Base-by-base conservation (phyloP, 2,329 filamentous ascomycete species). In the Proliferodiscus dingleyae region DNA sequence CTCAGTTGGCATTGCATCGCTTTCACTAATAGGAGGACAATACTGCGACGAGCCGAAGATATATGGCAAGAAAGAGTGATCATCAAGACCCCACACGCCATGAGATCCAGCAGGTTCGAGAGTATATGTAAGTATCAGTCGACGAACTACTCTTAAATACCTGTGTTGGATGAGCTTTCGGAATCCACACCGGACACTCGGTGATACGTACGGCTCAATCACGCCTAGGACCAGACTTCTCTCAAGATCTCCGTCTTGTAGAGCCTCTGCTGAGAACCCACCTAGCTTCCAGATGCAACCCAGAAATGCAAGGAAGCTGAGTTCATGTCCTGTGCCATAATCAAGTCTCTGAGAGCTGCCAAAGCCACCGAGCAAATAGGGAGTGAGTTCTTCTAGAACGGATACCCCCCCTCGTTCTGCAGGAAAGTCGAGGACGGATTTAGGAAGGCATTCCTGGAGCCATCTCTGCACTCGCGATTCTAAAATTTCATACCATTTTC, bases 41-140 rank as follows among this genome's bases (percentile, higher is more conserved):
- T 94, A 73, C 63, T 98, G 93, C 0, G 93, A 90, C 2, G 90
- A 95, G 24, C 93, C 93, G 53, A 97, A 90, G 46, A 98, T 88
- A 66, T 97, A 98, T 0, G 93, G 87, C 21, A 93, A 67, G 64
- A 98, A 97, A 7, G 82, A 90, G 67, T 98, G 91, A 65, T 98
- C 93, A 63, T 98, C 93, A n/a, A 98, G 75, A 16, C 93, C 93
- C 93, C 93, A 98, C 16, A 98, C 93, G 3, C 93, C 93, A 63
- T 97, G 93, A 1, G 91, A 95, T 2, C 93, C 93, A 5, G 93
- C 93, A 3, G 93, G 93, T 63, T 98, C 93, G 16, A 98, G 78
- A 1, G 84, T 96, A 64, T 97, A 98, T 2, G 83, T 91, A 41
- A 88, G 72, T 57, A 98, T 96, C 8, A 98, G 74, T 33, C 78